Conservation (phyloP, 805 yeast genomes). For the Candida pseudofarinosa region DNA sequence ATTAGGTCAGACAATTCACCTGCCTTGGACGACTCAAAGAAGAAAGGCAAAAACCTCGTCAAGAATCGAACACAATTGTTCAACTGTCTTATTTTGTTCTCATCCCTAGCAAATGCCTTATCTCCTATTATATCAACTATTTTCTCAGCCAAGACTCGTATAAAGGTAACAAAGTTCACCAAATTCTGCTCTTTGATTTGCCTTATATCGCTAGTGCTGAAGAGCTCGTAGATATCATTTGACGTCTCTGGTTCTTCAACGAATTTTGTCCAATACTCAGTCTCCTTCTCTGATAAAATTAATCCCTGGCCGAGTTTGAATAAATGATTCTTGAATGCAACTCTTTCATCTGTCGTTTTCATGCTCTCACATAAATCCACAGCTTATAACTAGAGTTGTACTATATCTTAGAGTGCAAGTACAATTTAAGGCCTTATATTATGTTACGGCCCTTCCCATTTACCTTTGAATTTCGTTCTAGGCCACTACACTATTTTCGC, state of each 20-base stretch:
- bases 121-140: conserved; percentile 17
- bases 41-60: conserved; percentile 60
- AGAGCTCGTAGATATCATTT: conserved; percentile 53
- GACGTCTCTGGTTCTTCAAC: conserved; percentile 43
- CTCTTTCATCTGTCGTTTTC: conserved; percentile 74
- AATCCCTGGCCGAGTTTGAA: conserved; percentile 50
- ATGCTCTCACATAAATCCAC: conserved; percentile 27
- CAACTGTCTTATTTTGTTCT: conserved; percentile 31
- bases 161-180: conserved; percentile 52
- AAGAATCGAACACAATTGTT: conserved; percentile 63
- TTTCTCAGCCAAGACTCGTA: conserved; percentile 28
- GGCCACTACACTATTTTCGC: not conserved
- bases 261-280: conserved; percentile 27
- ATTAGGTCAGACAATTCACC: conserved; percentile 23
- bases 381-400: no score
- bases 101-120: conserved; percentile 8
- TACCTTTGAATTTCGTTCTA: not conserved
- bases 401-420: not conserved
- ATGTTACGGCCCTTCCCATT: not conserved
- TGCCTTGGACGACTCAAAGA: conserved; percentile 48
- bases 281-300: conserved; percentile 22
- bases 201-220: conserved; percentile 57
- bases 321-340: conserved; percentile 57
- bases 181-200: conserved; percentile 55
- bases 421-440: no score